A percentile compares a stretch with the other conserved stretches of the same genome.
Conservation (phyloP, 441 rosid genomes). For the Adansonia rubrostipa region DNA sequence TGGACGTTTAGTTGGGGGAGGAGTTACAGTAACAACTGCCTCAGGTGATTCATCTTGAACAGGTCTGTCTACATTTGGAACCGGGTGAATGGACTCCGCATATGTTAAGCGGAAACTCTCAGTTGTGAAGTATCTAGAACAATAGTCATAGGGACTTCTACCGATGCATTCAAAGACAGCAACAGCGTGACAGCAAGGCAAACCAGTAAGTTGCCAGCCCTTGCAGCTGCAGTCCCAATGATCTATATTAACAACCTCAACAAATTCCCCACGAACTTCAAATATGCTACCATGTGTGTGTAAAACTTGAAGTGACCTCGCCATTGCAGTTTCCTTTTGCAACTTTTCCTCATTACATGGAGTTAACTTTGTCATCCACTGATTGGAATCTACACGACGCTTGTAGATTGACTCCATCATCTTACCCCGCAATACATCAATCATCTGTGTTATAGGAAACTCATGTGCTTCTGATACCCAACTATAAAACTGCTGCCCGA, state of each 20-base stretch:
- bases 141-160: conserved; percentile 62
- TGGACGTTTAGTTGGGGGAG: conserved; percentile 67
- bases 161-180: conserved; percentile 55
- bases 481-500: conserved; percentile 65
- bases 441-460: conserved; percentile 73
- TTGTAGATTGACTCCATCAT: conserved; percentile 69
- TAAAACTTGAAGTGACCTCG: conserved; percentile 48
- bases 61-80: conserved; percentile 62
- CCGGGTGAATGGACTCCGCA: conserved; percentile 69
- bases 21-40: conserved; percentile 50
- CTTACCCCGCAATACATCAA: conserved; percentile 64
- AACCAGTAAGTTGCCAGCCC: conserved; percentile 62
- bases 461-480: conserved; percentile 79
- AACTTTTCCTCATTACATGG: conserved; percentile 72
- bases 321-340: conserved; percentile 47
- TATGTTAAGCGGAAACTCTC: conserved; percentile 58
- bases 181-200: conserved; percentile 74
- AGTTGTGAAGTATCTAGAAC: conserved; percentile 59
- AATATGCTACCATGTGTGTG: conserved; percentile 46
- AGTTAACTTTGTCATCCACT: conserved; percentile 63
- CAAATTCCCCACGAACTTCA: conserved; percentile 56
- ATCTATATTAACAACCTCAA: conserved; percentile 54
- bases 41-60: conserved; percentile 41
- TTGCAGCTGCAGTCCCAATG: conserved; percentile 71
- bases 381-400: conserved; percentile 54